A percentile compares a stretch with the other conserved stretches of the same genome.
These are phyloP conservation scores for Pseudoturritis turrita DNA, from an alignment of 345 rosid genomes.

Conservation along the genomic window DNA sequence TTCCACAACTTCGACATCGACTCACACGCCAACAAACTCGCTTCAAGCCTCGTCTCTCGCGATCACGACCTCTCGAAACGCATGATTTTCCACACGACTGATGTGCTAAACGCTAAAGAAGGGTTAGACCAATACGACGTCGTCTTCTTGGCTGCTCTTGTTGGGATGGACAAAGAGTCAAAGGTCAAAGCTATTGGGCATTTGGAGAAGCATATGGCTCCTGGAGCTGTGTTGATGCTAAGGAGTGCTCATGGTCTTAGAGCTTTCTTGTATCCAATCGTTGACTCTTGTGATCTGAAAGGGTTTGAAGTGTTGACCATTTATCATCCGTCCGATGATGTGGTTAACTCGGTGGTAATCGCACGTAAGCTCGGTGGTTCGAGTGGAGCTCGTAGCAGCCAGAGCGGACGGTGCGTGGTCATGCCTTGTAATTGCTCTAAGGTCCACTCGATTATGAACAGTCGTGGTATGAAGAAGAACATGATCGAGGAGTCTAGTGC, in stretches of 20 bases:
- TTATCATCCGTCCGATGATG: conserved; percentile 83
- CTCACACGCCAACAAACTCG: conserved; percentile 57
- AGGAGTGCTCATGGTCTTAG: conserved; percentile 92
- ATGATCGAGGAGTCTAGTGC: conserved; percentile 45
- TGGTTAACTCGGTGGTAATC: conserved; percentile 76
- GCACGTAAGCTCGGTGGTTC: conserved; percentile 51
- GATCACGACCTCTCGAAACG: conserved; percentile 55
- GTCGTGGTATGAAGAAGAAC: conserved; percentile 41
- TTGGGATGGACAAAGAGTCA: conserved; percentile 73
- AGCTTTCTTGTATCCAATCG: conserved; percentile 81
- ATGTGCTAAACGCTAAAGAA: conserved; percentile 46
- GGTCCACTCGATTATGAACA: conserved; percentile 42
- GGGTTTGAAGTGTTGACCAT: conserved; percentile 71
- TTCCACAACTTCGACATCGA: conserved; percentile 87
- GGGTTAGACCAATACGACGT: conserved; percentile 69
- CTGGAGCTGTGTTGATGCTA: conserved; percentile 58
- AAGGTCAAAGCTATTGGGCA: conserved; percentile 54
- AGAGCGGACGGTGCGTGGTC: conserved; percentile 21
- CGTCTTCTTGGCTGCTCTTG: conserved; percentile 85
- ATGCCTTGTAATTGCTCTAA: conserved; percentile 60
- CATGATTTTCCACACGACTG: conserved; percentile 61
- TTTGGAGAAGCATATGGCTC: conserved; percentile 57
- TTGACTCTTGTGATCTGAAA: conserved; percentile 58
- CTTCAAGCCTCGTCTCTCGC: conserved; percentile 45
- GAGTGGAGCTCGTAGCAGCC: background rate